Evolutionary conservation across 176 grass and related monocot species (phyloP), one percentile per base, ranked within the genome.

Genomic region (Eragrostis nindensis): DNA sequence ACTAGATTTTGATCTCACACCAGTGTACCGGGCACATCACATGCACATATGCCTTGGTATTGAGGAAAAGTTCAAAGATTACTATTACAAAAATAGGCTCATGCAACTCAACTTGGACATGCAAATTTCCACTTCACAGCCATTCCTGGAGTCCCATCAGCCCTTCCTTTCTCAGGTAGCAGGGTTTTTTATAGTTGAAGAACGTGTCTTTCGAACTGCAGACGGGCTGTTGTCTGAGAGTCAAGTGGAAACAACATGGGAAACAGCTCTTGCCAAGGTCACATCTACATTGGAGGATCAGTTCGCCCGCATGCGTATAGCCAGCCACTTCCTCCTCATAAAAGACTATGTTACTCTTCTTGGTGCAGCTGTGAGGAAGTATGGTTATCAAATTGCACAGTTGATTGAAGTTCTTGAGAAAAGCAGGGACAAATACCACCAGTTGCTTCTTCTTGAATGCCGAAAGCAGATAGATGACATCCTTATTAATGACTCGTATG

Each of bases 71-170:
- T 97, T 97, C 71, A 86, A 52, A 48, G 90, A 94, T 59, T 90
- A 94, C 49, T 97, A 97, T 84, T 91, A 92, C 56, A 90, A 94
- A 77, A 97, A 92, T 18, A 84, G 92, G 61, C 83, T 94, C 22
- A 94, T 92, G 95, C 95, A 97, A 57, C 77, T 97, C 32, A 94
- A 94, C 82, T 75, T 97, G 75, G 95, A 97, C 69, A 88, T 97
- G 75, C 95, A 97, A 73, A 94, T 97, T 47, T 92, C 95, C 59
- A 88, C 91, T 43, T 80, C 85, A 17, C 87, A 88, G 22, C 83
- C 90, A 48, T 97, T 97, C 85, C 80, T 97, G 16, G 95, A 97
- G 68, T 97, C 92, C 1, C 92, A 97, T 60, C 92, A 90, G 61
- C 92, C 90, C 25, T 97, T 87, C 29, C 90, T 97, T 70, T 62